These are phyloP conservation scores for Halteria grandinella DNA, from an alignment of 73 alveolate species.

Conservation along the genomic window DNA sequence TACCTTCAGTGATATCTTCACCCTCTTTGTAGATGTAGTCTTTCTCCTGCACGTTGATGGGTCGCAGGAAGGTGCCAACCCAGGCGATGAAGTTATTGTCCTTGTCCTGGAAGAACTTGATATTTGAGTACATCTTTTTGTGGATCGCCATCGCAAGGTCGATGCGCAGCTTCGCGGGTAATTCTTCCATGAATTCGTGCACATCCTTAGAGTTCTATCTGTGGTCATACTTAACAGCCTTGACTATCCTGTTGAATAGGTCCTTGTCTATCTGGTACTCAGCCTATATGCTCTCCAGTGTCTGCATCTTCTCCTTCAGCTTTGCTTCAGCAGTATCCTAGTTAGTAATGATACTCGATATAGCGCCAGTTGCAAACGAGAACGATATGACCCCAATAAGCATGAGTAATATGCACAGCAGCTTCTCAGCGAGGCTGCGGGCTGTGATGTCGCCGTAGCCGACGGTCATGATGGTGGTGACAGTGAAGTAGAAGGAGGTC, in stretches of 20 bases:
- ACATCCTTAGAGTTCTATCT: constrained; percentile 9
- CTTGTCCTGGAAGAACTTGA: constrained; percentile 43
- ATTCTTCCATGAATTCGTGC: constrained; percentile 9
- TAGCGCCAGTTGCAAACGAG: constrained; percentile 50
- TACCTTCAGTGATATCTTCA: background rate
- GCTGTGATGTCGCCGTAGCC: constrained; percentile 95
- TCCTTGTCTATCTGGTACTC: constrained; percentile 29
- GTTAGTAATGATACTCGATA: constrained; percentile 10
- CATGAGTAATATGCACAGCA: constrained; percentile 52
- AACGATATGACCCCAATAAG: constrained; percentile 45
- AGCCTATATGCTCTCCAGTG: background rate
- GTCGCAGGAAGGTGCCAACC: constrained; percentile 60
- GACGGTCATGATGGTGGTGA: constrained; percentile 89
- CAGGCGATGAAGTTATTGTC: constrained; percentile 48
- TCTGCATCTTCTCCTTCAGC: constrained; percentile 28
- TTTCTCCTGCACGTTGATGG: background rate
- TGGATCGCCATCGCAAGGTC: background rate
- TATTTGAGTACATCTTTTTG: background rate
- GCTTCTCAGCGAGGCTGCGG: constrained; percentile 55
- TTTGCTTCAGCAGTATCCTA: constrained; percentile 20
- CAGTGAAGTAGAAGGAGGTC: constrained; percentile 83
- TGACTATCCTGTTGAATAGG: background rate
- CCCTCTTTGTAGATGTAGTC: background rate
- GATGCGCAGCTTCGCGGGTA: background rate
- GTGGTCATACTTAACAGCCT: constrained; percentile 21